Evolutionary conservation across 225 moss, liverwort and hornwort species (phyloP), one percentile per base, ranked within the genome.

Genomic region (Straminergon stramineum): DNA sequence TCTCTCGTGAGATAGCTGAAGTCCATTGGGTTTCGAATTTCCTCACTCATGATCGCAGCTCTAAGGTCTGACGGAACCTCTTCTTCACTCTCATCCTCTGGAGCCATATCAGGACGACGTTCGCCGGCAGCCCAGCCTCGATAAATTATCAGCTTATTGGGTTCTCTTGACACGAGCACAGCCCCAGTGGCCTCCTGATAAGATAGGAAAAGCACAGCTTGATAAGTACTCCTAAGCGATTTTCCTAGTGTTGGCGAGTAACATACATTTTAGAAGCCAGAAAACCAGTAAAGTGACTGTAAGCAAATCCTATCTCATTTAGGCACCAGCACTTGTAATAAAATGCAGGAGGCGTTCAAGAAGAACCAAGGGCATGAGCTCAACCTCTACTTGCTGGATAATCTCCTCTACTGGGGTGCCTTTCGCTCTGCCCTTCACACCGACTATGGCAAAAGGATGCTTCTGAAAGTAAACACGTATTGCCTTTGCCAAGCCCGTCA

Each of bases 71-170:
- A 85, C 62, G 95, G 73, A 88, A 97, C 84, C 84, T 92, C 93
- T 83, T 92, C 93, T 78, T 85, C 89, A 77, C 93, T 92, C 87
- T 92, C 91, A 77, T 90, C 90, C 75, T 92, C 88, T 75, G 73
- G 32, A 41, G 68, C 86, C 95, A 90, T 91, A 87, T 91, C 94
- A 60, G 96, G 97, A 81, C 94, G 94, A 86, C 90, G 51, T 90
- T 99, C 95, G 79, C 97, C 97, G 37, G 95, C 96, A 81, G 95
- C 94, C 97, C 97, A 97, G 57, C 97, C 99, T 74, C 97, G 94
- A 71, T 97, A 99, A 10, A 99, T 87, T 77, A 99, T 95, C 83
- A 99, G 81, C 88, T 99, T 99, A 27, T 95, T 96, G 80, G 86
- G 87, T 91, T 99, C 99, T 87, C 94, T 94, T 41, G 99, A 99